Evolutionary conservation across 2,329 filamentous ascomycete genomes (phyloP).

Genomic region (Neofusicoccum sp.): DNA sequence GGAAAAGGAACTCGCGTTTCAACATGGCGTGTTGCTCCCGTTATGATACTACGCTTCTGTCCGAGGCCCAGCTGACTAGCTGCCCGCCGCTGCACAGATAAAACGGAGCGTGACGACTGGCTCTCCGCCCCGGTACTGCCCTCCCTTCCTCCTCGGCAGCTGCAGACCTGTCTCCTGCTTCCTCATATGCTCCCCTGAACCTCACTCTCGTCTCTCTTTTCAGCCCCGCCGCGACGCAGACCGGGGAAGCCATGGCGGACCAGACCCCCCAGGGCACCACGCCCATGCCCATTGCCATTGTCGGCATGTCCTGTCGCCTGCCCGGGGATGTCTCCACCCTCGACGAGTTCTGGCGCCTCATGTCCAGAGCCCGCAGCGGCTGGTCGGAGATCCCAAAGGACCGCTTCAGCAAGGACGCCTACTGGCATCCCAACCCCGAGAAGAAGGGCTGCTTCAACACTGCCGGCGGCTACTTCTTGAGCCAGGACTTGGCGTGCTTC

Average conservation of each 20-base stretch:
- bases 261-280: background rate
- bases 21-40: background rate
- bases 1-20: slow-evolving; percentile 12
- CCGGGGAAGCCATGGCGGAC: slow-evolving; percentile 4
- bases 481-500: slow-evolving; percentile 25
- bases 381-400: slow-evolving; percentile 39
- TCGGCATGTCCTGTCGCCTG: slow-evolving; percentile 38
- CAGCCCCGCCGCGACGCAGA: background rate
- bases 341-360: slow-evolving; percentile 38
- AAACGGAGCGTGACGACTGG: background rate
- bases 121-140: no score
- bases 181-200: background rate
- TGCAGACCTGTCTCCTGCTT: background rate
- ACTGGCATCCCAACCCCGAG: slow-evolving; percentile 40
- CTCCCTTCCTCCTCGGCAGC: background rate
- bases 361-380: slow-evolving; percentile 34
- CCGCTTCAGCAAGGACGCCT: slow-evolving; percentile 38
- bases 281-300: slow-evolving; percentile 34
- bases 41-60: background rate
- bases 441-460: slow-evolving; percentile 24
- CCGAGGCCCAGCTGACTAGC: background rate
- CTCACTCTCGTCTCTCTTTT: background rate
- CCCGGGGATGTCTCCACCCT: slow-evolving; percentile 36
- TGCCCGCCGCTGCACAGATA: slow-evolving; percentile 3
- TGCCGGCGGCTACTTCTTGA: slow-evolving; percentile 25